These are phyloP conservation scores for Acacia crassicarpa DNA, from an alignment of 306 rosid genomes.

Conservation along the genomic window DNA sequence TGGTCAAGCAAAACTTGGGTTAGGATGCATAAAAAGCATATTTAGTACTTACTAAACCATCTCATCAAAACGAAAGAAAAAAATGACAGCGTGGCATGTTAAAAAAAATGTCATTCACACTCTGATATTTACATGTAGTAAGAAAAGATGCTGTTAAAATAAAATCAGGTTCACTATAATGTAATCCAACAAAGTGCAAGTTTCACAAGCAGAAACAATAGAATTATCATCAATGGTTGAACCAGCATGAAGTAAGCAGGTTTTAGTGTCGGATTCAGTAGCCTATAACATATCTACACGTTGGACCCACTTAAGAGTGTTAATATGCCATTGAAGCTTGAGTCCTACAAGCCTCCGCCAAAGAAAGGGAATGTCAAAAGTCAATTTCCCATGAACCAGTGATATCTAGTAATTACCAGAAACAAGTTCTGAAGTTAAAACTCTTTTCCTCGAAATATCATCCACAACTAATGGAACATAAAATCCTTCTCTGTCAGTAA, in stretches of 20 bases:
- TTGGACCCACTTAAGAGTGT: not conserved
- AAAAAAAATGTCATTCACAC: conserved; percentile 8
- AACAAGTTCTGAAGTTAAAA: conserved; percentile 83
- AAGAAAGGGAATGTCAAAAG: conserved; percentile 30
- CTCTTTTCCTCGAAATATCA: conserved; percentile 73
- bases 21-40: conserved; percentile 10
- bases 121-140: conserved; percentile 15
- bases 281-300: not conserved
- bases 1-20: not conserved
- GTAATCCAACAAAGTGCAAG: not conserved
- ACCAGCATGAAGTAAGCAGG: conserved; percentile 15
- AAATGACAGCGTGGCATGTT: not conserved
- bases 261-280: conserved; percentile 19
- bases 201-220: conserved; percentile 3
- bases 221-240: not conserved
- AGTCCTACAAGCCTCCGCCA: conserved; percentile 15
- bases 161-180: not conserved
- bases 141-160: not conserved
- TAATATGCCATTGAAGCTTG: not conserved
- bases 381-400: conserved; percentile 6
- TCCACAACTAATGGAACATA: conserved; percentile 87
- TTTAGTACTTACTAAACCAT: conserved; percentile 7
- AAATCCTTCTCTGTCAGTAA: conserved; percentile 57
- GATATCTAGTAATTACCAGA: conserved; percentile 47
- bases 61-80: not conserved